A percentile compares a stretch with the other conserved stretches of the same genome.
Conservation (phyloP, 768 basidiomycete genomes). For the Amanita molliuscula region DNA sequence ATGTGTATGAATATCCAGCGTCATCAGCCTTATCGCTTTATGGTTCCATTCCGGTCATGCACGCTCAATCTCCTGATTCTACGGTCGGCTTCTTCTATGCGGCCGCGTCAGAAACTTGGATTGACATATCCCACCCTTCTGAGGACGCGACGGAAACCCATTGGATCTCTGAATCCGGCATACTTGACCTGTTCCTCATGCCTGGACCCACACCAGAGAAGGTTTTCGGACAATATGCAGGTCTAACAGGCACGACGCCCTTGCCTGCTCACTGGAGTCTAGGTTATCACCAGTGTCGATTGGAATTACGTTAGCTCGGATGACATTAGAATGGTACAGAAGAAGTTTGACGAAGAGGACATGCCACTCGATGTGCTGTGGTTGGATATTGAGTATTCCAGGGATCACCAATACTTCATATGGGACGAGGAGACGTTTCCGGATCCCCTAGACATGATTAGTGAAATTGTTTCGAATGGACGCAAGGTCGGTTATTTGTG, state of each 20-base stretch:
- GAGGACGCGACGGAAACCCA: slow-evolving; percentile 75
- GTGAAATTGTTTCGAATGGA: slow-evolving; percentile 73
- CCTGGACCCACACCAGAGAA: slow-evolving; percentile 82
- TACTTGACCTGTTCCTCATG: slow-evolving; percentile 87
- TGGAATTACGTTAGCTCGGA: slow-evolving; percentile 96
- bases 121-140: slow-evolving; percentile 72
- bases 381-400: slow-evolving; percentile 94
- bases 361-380: slow-evolving; percentile 96
- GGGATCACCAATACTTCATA: slow-evolving; percentile 93
- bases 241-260: slow-evolving; percentile 75
- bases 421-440: slow-evolving; percentile 93
- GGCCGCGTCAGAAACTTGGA: slow-evolving; percentile 87
- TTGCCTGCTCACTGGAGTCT: slow-evolving; percentile 89
- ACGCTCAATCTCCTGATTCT: slow-evolving; percentile 80
- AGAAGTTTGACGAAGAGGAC: slow-evolving; percentile 85
- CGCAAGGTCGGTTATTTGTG: slow-evolving; percentile 53
- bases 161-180: slow-evolving; percentile 97
- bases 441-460: slow-evolving; percentile 87
- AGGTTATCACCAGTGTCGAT: slow-evolving; percentile 95
- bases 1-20: slow-evolving; percentile 93
- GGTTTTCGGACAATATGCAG: slow-evolving; percentile 78
- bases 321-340: slow-evolving; percentile 79
- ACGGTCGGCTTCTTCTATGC: slow-evolving; percentile 90
- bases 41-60: slow-evolving; percentile 86
- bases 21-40: slow-evolving; percentile 76